phyloP scores from a whole-genome alignment of 345 rosid species.

The Lumnitzera littorea region DNA sequence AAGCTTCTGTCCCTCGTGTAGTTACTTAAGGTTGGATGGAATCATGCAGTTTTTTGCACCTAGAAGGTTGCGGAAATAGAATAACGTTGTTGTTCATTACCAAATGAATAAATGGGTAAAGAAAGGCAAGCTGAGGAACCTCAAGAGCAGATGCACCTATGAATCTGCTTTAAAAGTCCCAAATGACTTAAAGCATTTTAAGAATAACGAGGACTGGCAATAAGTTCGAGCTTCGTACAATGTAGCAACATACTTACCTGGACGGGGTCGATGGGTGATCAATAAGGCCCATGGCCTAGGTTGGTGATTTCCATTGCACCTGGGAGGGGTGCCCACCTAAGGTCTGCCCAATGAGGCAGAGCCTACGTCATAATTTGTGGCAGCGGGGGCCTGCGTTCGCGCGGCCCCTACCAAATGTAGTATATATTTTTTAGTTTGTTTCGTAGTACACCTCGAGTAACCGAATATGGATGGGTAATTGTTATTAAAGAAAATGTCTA shows the following conservation, averaged over 20 bases:
- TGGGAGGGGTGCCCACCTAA: constrained; percentile 4
- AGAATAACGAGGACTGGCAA: neutral
- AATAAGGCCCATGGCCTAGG: constrained; percentile 9
- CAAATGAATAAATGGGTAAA: too few species aligned
- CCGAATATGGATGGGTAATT: too few species aligned
- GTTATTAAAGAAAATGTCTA: too few species aligned
- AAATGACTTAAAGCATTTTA: neutral
- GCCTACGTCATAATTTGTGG: constrained; percentile 53
- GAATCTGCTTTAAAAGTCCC: neutral
- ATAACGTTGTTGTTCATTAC: too few species aligned
- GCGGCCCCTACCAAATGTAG: constrained; percentile 26
- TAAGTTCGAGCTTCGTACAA: neutral
- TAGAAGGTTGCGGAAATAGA: too few species aligned
- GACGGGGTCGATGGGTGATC: constrained; percentile 21
- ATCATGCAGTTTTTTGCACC: too few species aligned
- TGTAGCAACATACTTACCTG: constrained; percentile 3
- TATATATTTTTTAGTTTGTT: too few species aligned
- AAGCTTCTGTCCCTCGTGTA: too few species aligned
- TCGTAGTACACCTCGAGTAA: too few species aligned
- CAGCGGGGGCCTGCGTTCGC: constrained; percentile 52
- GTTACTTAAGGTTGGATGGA: too few species aligned
- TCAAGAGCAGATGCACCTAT: too few species aligned
- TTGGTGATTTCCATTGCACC: constrained; percentile 15
- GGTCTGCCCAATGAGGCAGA: constrained; percentile 32
- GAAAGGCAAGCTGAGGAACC: too few species aligned